Evolutionary conservation across 257 asterid genomes (phyloP), one percentile per base, ranked within the genome.

Genomic region (Salvia miltiorrhiza): DNA sequence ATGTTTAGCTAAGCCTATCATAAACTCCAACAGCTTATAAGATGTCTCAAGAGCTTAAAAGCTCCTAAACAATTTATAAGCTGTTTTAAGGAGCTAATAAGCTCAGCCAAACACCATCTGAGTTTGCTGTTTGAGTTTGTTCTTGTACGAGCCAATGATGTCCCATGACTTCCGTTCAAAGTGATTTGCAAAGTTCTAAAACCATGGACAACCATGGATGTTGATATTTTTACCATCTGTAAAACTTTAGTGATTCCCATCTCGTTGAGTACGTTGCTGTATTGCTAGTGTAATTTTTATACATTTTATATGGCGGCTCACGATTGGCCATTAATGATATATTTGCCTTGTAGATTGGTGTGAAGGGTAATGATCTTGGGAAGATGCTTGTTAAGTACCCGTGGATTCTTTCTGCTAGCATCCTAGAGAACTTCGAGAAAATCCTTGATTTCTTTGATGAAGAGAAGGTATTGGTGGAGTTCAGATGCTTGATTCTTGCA

Each of bases 371-470:
- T 71, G 89, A 82, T 71, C 69, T 78, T 56, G 92, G 90, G 73
- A 76, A 74, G 87, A 88, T 90, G 86, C 76, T 90, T 74, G 80
- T 73, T 69, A 93, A 87, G 83, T 90, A 93, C 80, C 99, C 99
- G 4, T 93, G 99, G 99, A 85, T 93, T 86, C 84, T 93, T 67
- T 88, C 96, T 40, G 63, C 79, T 53, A 83, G 95, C 76, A 76
- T 90, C 69, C 79, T 79, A 76, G 82, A 80, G 64, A 93, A 93
- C 87, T 78, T 74, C 47, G 81, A 84, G 76, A 78, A 82, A 69
- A 76, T 87, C 67, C 79, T 88, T 60, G 69, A 66, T 70, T 81
- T 87, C 77, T 81, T 93, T 70, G 84, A 84, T 62, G 76, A 71
- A 65, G 92, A 84, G 80, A 89, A 90, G 97, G 99, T 93, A 85